These are phyloP conservation scores for Lotmaria passim DNA, from an alignment of 208 protist genomes.

Conservation along the genomic window DNA sequence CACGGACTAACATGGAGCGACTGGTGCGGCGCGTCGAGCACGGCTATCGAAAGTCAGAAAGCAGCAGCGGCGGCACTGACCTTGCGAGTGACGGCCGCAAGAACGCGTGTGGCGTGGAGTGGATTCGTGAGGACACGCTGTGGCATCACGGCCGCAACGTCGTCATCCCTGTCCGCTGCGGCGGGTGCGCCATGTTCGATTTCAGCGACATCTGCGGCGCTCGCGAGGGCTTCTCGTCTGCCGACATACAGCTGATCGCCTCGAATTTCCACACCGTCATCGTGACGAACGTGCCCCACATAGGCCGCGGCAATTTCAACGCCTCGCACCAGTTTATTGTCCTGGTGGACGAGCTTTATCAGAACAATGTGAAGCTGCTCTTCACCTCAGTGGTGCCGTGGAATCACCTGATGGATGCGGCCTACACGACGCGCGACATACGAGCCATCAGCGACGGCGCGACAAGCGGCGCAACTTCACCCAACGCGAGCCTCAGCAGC, in stretches of 20 bases:
- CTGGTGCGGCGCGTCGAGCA: conserved; percentile 65
- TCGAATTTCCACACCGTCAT: conserved; percentile 79
- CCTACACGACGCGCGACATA: conserved; percentile 8
- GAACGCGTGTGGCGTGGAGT: conserved; percentile 17
- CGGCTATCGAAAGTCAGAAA: conserved; percentile 26
- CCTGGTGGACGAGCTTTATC: conserved; percentile 90
- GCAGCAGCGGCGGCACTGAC: not conserved
- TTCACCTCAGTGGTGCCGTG: conserved; percentile 81
- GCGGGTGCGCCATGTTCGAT: conserved; percentile 80
- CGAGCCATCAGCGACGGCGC: conserved; percentile 6
- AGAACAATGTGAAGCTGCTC: conserved; percentile 89
- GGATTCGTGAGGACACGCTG: conserved; percentile 54
- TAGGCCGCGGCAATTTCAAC: conserved; percentile 65
- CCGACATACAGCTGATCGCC: conserved; percentile 82
- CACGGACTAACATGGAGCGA: conserved; percentile 42
- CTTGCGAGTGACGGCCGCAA: not conserved
- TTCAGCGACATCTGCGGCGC: conserved; percentile 79
- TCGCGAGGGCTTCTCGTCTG: conserved; percentile 47
- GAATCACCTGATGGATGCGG: conserved; percentile 53
- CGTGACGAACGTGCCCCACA: conserved; percentile 79
- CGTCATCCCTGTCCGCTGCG: conserved; percentile 67
- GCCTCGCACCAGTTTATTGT: conserved; percentile 85
- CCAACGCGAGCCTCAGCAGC: not conserved
- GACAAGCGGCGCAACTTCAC: not conserved
- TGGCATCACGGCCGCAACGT: conserved; percentile 75